phyloP scores from a whole-genome alignment of 140 eudicot genomes.

The Bidens hawaiensis region DNA sequence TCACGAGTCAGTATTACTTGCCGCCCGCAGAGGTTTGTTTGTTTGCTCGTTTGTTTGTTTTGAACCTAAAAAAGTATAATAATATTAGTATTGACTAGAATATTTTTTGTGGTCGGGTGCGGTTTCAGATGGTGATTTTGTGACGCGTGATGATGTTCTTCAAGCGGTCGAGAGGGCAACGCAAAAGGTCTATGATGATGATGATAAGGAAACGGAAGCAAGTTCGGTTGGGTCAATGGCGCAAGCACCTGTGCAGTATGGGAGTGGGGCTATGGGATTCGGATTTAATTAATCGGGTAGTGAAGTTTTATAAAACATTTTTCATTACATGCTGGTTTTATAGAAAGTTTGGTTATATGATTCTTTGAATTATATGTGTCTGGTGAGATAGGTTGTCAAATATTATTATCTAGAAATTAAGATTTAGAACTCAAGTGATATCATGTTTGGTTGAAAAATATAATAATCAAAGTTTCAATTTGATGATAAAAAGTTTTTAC shows the following conservation, averaged over 20 bases:
- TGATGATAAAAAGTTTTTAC: too few relatives aligned
- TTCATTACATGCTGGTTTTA: background rate
- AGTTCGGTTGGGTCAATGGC: conserved; percentile 17
- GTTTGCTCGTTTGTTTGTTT: too few relatives aligned
- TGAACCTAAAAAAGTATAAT: background rate
- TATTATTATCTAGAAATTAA: too few relatives aligned
- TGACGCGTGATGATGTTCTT: conserved; percentile 29
- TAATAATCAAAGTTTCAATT: too few relatives aligned
- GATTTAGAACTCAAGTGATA: too few relatives aligned
- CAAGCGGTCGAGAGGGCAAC: conserved; percentile 32
- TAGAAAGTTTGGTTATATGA: background rate
- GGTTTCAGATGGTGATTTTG: conserved; percentile 33
- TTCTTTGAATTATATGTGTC: background rate
- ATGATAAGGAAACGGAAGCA: background rate
- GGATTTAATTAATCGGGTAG: conserved; percentile 11
- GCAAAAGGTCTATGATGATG: conserved; percentile 20
- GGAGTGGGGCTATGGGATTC: conserved; percentile 29
- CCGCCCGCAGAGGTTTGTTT: conserved; percentile 39
- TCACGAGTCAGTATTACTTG: conserved; percentile 36
- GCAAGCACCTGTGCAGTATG: conserved; percentile 15
- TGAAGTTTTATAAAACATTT: background rate
- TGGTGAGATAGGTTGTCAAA: background rate
- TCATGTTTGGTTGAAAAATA: too few relatives aligned
- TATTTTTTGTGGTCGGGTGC: conserved; percentile 4
- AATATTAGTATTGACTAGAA: background rate